Percentiles rank a stretch among this genome's conserved stretches.
phyloP scores from a whole-genome alignment of 2,329 filamentous ascomycete species.

The Colletotrichum viniferum region DNA sequence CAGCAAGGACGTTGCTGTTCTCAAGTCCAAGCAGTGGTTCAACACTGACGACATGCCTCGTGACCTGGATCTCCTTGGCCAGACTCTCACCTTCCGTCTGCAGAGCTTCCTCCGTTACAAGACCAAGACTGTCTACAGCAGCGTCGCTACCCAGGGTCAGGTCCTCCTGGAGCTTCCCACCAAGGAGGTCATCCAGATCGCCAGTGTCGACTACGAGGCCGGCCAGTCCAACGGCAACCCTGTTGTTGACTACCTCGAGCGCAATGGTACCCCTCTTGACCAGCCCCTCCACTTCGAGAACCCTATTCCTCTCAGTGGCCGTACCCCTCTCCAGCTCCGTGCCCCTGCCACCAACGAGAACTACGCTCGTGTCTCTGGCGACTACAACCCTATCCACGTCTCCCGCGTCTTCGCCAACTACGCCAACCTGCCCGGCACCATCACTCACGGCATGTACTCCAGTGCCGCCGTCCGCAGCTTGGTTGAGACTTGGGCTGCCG shows the following conservation, averaged over 20 bases:
- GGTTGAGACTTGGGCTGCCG: slow-evolving; percentile 97
- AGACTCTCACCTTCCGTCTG: slow-evolving; percentile 95
- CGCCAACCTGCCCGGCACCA: slow-evolving; percentile 93
- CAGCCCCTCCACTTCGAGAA: slow-evolving; percentile 98
- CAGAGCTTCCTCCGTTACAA: slow-evolving; percentile 92
- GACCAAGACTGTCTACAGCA: slow-evolving; percentile 91
- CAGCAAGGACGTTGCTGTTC: slow-evolving; percentile 88
- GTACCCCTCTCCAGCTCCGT: slow-evolving; percentile 84
- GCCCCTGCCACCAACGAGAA: slow-evolving; percentile 97
- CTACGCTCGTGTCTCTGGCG: slow-evolving; percentile 95
- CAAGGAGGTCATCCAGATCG: slow-evolving; percentile 96
- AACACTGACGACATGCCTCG: slow-evolving; percentile 71
- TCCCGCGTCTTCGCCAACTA: slow-evolving; percentile 96
- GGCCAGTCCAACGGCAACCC: slow-evolving; percentile 93
- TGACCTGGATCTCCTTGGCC: slow-evolving; percentile 85
- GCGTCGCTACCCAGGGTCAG: slow-evolving; percentile 88
- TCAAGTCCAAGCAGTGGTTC: slow-evolving; percentile 99
- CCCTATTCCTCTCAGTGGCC: slow-evolving; percentile 91
- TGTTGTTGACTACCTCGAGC: slow-evolving; percentile 93
- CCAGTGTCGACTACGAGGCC: slow-evolving; percentile 94
- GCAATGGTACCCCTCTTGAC: slow-evolving; percentile 89
- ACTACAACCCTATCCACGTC: slow-evolving; percentile 99
- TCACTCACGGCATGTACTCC: slow-evolving; percentile 99
- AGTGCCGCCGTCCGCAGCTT: slow-evolving; percentile 94
- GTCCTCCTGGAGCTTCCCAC: slow-evolving; percentile 93